phyloP scores from a whole-genome alignment of 1,284 basidiomycete species.

The Moesziomyces antarcticus region DNA sequence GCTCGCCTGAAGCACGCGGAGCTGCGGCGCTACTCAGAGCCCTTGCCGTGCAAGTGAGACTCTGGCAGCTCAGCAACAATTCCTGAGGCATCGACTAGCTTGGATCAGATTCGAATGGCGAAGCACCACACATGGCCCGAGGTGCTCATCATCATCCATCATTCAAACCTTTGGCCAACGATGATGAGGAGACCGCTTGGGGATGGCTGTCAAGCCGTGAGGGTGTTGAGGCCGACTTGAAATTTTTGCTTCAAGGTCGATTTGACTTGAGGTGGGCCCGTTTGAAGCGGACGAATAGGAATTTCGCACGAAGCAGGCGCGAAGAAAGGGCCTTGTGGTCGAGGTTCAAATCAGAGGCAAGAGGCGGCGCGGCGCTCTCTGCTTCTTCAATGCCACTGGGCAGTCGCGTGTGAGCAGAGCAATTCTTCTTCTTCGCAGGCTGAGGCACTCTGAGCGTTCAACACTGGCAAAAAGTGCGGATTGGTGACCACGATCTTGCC shows the following conservation, averaged over 20 bases:
- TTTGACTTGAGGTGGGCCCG: too few relatives aligned
- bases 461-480: slow-evolving; percentile 7
- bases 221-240: too few relatives aligned
- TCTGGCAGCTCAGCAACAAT: not conserved
- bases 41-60: not conserved
- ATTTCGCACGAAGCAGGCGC: not conserved
- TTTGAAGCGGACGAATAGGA: not conserved
- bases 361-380: too few relatives aligned
- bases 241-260: too few relatives aligned
- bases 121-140: too few relatives aligned
- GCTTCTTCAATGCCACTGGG: not conserved
- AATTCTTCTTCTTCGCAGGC: slow-evolving; percentile 9
- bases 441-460: not conserved
- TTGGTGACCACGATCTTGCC: slow-evolving; percentile 6
- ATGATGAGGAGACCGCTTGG: too few relatives aligned
- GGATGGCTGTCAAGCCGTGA: too few relatives aligned
- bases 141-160: too few relatives aligned
- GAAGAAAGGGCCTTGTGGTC: not conserved
- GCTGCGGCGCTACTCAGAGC: not conserved
- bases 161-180: too few relatives aligned
- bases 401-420: not conserved
- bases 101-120: too few relatives aligned
- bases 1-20: too few relatives aligned
- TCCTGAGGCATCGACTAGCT: too few relatives aligned
- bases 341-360: not conserved